These are phyloP conservation scores for Fusarium tricinctum DNA, from an alignment of 2,329 filamentous ascomycete genomes.

Conservation along the genomic window DNA sequence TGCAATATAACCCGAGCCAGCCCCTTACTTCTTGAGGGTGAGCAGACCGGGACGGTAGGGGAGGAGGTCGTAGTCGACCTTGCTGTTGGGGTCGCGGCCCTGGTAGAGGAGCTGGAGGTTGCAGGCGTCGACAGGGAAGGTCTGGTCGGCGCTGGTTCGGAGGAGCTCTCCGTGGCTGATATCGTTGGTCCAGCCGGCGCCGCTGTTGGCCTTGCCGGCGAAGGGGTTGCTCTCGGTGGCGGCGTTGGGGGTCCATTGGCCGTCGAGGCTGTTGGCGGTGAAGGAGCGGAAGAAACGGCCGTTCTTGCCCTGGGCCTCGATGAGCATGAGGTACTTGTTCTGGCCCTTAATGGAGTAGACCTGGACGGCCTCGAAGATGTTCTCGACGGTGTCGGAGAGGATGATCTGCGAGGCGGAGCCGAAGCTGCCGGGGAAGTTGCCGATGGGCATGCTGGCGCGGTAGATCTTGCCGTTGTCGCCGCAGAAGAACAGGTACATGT, in stretches of 20 bases:
- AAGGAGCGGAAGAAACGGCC: constrained; percentile 57
- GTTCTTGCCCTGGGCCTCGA: constrained; percentile 69
- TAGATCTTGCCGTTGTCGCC: constrained; percentile 78
- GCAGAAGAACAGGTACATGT: constrained; percentile 77
- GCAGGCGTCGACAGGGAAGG: constrained; percentile 73
- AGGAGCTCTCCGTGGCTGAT: constrained; percentile 76
- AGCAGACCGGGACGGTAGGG: constrained; percentile 30
- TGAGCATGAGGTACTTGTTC: constrained; percentile 75
- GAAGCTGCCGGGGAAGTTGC: constrained; percentile 72
- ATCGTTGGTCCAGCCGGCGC: constrained; percentile 73
- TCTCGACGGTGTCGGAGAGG: constrained; percentile 64
- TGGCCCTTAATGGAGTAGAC: constrained; percentile 72
- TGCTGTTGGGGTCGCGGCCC: constrained; percentile 59
- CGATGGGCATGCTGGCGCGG: constrained; percentile 72
- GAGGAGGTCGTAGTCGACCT: constrained; percentile 58
- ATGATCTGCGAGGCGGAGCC: constrained; percentile 58
- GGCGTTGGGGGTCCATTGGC: constrained; percentile 71
- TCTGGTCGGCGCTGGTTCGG: constrained; percentile 70
- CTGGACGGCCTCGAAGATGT: constrained; percentile 76
- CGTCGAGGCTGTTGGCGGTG: constrained; percentile 69
- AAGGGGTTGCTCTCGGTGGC: constrained; percentile 70
- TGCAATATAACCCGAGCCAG: background rate
- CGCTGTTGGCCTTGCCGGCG: constrained; percentile 76
- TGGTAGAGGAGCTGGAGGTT: constrained; percentile 76
- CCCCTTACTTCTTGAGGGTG: constrained; percentile 17